Percentiles rank a stretch among this genome's conserved stretches.
Conservation (phyloP, 345 rosid species). For the Linum tenue region DNA sequence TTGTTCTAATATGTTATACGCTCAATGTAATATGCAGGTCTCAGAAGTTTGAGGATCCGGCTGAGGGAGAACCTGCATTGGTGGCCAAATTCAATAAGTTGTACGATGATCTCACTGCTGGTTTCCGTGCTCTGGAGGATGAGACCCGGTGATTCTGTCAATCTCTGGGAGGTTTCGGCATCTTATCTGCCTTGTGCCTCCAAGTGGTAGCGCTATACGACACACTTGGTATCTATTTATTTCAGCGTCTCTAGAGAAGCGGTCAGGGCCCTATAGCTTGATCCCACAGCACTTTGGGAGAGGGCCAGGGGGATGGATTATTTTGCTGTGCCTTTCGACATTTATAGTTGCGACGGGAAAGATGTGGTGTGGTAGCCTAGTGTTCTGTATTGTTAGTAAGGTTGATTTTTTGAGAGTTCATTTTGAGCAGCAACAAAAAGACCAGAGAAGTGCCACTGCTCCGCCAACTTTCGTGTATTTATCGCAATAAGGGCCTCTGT, state of each 20-base stretch:
- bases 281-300: background rate
- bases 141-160: conserved; percentile 60
- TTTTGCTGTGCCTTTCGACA: no score
- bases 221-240: no score
- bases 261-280: no score
- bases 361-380: no score
- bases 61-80: conserved; percentile 85
- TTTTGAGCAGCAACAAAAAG: background rate
- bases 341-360: no score
- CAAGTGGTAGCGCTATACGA: no score
- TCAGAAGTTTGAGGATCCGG: conserved; percentile 97
- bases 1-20: background rate
- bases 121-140: conserved; percentile 94
- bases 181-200: no score
- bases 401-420: no score
- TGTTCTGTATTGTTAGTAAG: no score
- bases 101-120: conserved; percentile 76
- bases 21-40: conserved; percentile 42
- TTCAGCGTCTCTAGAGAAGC: no score
- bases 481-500: background rate
- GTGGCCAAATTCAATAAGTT: conserved; percentile 80
- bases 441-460: background rate
- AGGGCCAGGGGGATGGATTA: background rate
- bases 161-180: background rate
- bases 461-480: background rate